Conservation (phyloP, 228 moss, liverwort and hornwort genomes). For the Sphagnum magellanicum region DNA sequence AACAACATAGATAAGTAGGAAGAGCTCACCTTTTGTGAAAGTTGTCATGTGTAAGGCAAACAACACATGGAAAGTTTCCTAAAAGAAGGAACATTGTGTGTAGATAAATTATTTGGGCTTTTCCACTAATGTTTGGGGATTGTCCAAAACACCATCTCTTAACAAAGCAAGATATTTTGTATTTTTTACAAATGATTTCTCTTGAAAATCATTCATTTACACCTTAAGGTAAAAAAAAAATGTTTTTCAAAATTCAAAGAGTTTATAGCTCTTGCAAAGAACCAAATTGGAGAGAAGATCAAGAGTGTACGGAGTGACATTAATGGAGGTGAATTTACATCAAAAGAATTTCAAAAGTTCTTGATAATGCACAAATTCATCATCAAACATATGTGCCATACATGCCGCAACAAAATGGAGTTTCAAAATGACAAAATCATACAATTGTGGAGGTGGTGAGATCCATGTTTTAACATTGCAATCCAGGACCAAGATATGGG, state of each 20-base stretch:
- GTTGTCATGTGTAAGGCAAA: too few relatives aligned
- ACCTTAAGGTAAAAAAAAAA: too few relatives aligned
- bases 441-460: neutral
- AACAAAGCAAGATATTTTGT: neutral
- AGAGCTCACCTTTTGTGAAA: too few relatives aligned
- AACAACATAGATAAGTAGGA: too few relatives aligned
- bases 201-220: too few relatives aligned
- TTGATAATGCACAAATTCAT: neutral
- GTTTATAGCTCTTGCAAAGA: neutral
- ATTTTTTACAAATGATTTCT: neutral
- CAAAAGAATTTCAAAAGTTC: neutral
- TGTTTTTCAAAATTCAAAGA: neutral
- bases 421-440: slow-evolving; percentile 2
- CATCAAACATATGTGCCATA: neutral
- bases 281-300: slow-evolving; percentile 3
- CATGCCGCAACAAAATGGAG: slow-evolving; percentile 7
- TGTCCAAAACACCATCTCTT: neutral
- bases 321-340: neutral
- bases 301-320: neutral
- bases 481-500: neutral
- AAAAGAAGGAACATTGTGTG: neutral
- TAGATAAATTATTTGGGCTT: neutral
- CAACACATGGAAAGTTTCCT: too few relatives aligned
- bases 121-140: too few relatives aligned
- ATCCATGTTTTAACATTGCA: neutral